A percentile compares a stretch with the other conserved stretches of the same genome.
phyloP scores from a whole-genome alignment of 768 basidiomycete species.

The Rhizopogon sp. region DNA sequence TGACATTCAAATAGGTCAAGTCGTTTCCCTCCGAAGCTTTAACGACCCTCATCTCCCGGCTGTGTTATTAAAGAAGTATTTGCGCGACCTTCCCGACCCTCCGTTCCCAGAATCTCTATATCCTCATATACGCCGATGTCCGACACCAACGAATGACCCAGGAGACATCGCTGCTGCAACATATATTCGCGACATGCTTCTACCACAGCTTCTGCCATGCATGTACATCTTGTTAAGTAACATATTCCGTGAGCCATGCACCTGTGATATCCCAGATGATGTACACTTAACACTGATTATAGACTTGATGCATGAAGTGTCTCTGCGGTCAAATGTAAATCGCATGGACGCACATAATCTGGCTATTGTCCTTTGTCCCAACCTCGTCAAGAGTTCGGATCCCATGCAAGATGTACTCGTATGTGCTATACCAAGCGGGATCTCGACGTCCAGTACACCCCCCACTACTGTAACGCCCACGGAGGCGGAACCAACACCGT shows the following conservation, averaged over 20 bases:
- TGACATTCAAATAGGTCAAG: conserved; percentile 46
- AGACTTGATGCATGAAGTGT: conserved; percentile 82
- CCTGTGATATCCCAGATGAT: background rate
- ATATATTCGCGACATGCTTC: conserved; percentile 65
- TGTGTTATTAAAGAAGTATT: conserved; percentile 81
- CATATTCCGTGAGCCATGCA: conserved; percentile 48
- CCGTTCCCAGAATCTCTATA: conserved; percentile 73
- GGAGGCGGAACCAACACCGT: conserved; percentile 9
- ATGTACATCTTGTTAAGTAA: conserved; percentile 69
- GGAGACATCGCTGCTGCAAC: conserved; percentile 52
- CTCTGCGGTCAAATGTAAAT: conserved; percentile 59
- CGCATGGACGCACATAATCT: conserved; percentile 84
- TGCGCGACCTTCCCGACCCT: conserved; percentile 75
- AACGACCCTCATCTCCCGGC: conserved; percentile 78
- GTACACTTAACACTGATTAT: background rate
- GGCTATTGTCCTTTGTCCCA: conserved; percentile 73
- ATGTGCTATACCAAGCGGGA: conserved; percentile 55
- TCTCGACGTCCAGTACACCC: conserved; percentile 29
- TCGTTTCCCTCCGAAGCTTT: conserved; percentile 74
- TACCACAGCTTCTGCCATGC: conserved; percentile 67
- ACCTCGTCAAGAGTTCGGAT: conserved; percentile 67
- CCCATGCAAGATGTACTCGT: conserved; percentile 70
- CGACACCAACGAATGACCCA: conserved; percentile 44
- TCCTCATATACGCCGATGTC: conserved; percentile 62
- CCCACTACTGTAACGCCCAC: conserved; percentile 5